Evolutionary conservation across 2,329 filamentous ascomycete species (phyloP).

Genomic region (Periconia sp.): DNA sequence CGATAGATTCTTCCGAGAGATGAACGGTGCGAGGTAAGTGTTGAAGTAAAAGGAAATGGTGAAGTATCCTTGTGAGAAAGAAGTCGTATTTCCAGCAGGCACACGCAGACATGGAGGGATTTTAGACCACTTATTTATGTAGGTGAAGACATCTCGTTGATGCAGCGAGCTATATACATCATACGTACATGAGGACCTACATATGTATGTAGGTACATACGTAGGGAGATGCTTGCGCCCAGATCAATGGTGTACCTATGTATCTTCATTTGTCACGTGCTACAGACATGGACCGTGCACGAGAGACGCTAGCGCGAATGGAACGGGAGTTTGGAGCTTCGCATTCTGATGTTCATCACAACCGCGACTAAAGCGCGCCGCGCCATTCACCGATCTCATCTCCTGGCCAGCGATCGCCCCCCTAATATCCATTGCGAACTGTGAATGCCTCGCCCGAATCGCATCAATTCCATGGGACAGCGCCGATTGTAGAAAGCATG

Average conservation of each 20-base stretch:
- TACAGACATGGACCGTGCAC: slow-evolving; percentile 20
- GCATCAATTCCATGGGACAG: slow-evolving; percentile 20
- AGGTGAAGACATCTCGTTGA: too few relatives aligned
- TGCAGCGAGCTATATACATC: too few relatives aligned
- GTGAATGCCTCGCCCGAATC: slow-evolving; percentile 23
- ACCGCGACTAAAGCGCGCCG: slow-evolving; percentile 36
- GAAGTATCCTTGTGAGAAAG: background rate
- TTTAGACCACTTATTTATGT: too few relatives aligned
- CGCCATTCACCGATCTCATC: slow-evolving; percentile 20
- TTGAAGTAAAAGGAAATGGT: too few relatives aligned
- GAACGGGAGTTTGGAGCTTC: slow-evolving; percentile 18
- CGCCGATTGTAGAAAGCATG: slow-evolving; percentile 47
- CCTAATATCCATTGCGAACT: slow-evolving; percentile 16
- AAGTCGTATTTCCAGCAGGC: too few relatives aligned
- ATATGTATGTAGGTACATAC: too few relatives aligned
- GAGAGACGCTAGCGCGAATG: slow-evolving; percentile 13
- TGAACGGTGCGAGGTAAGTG: too few relatives aligned
- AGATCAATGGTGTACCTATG: too few relatives aligned
- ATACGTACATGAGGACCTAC: too few relatives aligned
- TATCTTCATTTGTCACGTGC: slow-evolving; percentile 15
- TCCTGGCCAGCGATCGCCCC: slow-evolving; percentile 24
- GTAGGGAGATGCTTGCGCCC: too few relatives aligned
- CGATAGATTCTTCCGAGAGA: too few relatives aligned
- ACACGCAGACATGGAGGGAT: too few relatives aligned
- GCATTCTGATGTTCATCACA: slow-evolving; percentile 36